Percentiles rank a stretch among this genome's conserved stretches.
Conservation (phyloP, 2,329 filamentous ascomycete species). For the Colletotrichum sp. region DNA sequence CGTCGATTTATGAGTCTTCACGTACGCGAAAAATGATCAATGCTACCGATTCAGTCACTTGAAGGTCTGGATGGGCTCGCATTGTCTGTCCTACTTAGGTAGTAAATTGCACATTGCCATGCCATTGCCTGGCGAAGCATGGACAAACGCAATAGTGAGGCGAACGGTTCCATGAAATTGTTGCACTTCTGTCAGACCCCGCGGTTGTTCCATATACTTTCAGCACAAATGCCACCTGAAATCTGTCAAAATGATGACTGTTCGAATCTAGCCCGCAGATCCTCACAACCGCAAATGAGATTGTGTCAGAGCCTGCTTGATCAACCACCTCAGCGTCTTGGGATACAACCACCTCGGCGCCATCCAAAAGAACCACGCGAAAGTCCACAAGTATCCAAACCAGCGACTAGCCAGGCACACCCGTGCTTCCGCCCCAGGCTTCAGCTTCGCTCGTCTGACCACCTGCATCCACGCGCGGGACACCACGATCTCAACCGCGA, state of each 20-base stretch:
- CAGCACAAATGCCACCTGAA: background rate
- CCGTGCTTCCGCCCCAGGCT: background rate
- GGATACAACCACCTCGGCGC: background rate
- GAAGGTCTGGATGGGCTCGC: no score
- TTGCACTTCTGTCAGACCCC: background rate
- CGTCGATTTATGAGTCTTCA: no score
- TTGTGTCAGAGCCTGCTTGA: background rate
- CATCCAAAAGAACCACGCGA: background rate
- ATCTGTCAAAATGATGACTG: background rate
- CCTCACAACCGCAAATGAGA: background rate
- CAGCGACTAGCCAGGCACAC: fast-evolving
- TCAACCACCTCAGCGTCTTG: background rate
- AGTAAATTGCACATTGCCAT: background rate
- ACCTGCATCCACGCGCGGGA: background rate
- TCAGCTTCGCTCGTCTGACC: background rate
- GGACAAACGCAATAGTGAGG: background rate
- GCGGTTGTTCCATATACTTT: background rate
- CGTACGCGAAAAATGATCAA: no score
- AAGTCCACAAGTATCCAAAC: background rate
- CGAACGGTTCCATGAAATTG: background rate
- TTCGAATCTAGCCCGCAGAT: background rate
- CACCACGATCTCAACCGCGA: background rate
- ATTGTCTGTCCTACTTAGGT: background rate
- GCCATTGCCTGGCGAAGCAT: background rate
- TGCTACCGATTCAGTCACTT: no score